A percentile compares a stretch with the other conserved stretches of the same genome.
phyloP scores from a whole-genome alignment of 371 early-diverging fungal species.

The Apophysomyces sp. region DNA sequence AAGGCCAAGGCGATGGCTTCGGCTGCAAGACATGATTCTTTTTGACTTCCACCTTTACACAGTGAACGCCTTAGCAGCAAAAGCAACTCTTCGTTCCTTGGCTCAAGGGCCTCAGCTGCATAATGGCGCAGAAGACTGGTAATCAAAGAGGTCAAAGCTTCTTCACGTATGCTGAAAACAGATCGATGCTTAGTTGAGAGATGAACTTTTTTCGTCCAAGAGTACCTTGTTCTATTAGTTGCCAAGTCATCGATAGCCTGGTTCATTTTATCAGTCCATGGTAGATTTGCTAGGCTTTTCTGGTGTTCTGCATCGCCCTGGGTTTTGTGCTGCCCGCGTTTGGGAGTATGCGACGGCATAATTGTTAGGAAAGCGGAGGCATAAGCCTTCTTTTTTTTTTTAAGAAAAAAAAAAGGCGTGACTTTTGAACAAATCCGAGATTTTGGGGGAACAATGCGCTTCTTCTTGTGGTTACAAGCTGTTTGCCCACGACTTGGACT shows the following conservation, averaged over 20 bases:
- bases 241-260: slow-evolving; percentile 39
- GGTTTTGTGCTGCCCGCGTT: slow-evolving; percentile 3
- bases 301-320: not conserved
- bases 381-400: too few species aligned
- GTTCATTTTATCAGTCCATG: slow-evolving; percentile 31
- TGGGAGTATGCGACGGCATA: not conserved
- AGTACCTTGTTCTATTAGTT: slow-evolving; percentile 35
- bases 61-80: slow-evolving; percentile 59
- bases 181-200: not conserved
- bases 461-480: too few species aligned
- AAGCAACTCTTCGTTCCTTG: slow-evolving; percentile 40
- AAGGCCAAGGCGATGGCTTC: slow-evolving; percentile 64
- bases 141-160: slow-evolving; percentile 25
- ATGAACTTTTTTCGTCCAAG: not conserved
- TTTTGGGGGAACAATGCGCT: too few species aligned
- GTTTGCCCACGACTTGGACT: too few species aligned
- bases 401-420: not conserved
- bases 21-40: slow-evolving; percentile 64
- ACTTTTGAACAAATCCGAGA: too few species aligned
- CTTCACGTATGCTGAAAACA: slow-evolving; percentile 30
- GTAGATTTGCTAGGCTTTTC: not conserved
- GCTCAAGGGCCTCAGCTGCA: slow-evolving; percentile 29
- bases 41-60: slow-evolving; percentile 47
- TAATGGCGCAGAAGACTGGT: slow-evolving; percentile 24
- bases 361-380: not conserved